Evolutionary conservation across 352 stramenopile genomes (phyloP).

Genomic region (Halophytophthora polymorphica): DNA sequence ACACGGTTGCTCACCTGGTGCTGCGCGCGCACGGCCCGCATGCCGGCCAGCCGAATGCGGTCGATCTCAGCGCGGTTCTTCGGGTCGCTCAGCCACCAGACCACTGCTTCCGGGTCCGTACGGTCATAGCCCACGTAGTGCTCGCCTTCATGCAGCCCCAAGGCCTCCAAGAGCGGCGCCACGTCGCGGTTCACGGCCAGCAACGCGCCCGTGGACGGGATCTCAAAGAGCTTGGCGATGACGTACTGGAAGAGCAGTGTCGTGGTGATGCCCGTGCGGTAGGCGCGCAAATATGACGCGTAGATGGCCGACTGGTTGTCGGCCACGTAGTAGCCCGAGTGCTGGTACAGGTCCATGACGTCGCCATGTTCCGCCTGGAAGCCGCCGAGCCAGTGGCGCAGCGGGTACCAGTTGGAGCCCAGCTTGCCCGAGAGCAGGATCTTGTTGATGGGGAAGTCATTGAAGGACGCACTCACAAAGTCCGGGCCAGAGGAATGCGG

Average conservation of each 20-base stretch:
- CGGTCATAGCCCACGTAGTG: constrained; percentile 70
- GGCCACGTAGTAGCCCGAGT: constrained; percentile 45
- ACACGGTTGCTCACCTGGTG: constrained; percentile 65
- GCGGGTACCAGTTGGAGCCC: constrained; percentile 53
- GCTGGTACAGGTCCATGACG: constrained; percentile 65
- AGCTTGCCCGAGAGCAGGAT: constrained; percentile 61
- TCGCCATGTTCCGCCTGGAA: constrained; percentile 43
- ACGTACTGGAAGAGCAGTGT: constrained; percentile 77
- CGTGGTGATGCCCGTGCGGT: constrained; percentile 69
- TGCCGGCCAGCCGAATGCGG: constrained; percentile 50
- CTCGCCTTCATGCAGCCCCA: constrained; percentile 53
- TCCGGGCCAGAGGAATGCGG: constrained; percentile 62
- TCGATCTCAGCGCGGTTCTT: constrained; percentile 55
- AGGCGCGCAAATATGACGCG: constrained; percentile 66
- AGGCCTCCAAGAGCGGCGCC: constrained; percentile 38
- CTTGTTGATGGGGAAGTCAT: constrained; percentile 72
- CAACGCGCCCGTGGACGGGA: constrained; percentile 63
- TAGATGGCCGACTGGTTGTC: constrained; percentile 67
- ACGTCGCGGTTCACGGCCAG: constrained; percentile 68
- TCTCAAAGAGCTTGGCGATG: constrained; percentile 80
- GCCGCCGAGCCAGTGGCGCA: constrained; percentile 63
- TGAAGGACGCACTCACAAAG: constrained; percentile 60
- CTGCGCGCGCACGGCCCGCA: constrained; percentile 49
- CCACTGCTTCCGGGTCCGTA: constrained; percentile 34
- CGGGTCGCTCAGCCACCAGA: constrained; percentile 53